Conservation (phyloP, 2,329 filamentous ascomycete species). For the Fusarium agapanthi region DNA sequence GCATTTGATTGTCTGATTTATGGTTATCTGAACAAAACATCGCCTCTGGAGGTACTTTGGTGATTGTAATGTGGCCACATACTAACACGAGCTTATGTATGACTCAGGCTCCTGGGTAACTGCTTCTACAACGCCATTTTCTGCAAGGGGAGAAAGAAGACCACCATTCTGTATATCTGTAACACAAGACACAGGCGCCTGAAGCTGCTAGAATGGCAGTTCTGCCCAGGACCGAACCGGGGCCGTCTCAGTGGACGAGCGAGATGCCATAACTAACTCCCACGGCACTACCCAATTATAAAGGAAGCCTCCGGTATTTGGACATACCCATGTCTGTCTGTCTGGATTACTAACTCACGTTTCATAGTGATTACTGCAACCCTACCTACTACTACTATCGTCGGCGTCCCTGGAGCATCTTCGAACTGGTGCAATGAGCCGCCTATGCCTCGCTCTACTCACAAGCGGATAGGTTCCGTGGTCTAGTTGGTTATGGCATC, state of each 20-base stretch:
- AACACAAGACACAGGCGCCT: no score
- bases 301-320: neutral
- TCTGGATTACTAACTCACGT: neutral
- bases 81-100: neutral
- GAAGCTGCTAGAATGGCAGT: neutral
- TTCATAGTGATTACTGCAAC: neutral
- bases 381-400: neutral
- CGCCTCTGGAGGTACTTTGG: neutral
- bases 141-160: neutral
- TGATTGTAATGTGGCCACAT: neutral
- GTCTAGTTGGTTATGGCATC: constrained; percentile 41
- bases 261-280: neutral
- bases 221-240: neutral
- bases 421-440: neutral
- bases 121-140: neutral
- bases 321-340: neutral
- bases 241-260: neutral
- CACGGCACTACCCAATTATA: neutral
- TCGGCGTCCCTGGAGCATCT: neutral
- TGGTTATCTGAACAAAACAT: neutral
- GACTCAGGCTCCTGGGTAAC: neutral
- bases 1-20: neutral
- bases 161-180: no score
- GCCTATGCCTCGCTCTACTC: neutral
- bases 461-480: constrained; percentile 30